Percentiles rank a stretch among this genome's conserved stretches.
These are phyloP conservation scores for Wickerhamiella australiensis DNA, from an alignment of 805 yeast genomes.

Conservation along the genomic window DNA sequence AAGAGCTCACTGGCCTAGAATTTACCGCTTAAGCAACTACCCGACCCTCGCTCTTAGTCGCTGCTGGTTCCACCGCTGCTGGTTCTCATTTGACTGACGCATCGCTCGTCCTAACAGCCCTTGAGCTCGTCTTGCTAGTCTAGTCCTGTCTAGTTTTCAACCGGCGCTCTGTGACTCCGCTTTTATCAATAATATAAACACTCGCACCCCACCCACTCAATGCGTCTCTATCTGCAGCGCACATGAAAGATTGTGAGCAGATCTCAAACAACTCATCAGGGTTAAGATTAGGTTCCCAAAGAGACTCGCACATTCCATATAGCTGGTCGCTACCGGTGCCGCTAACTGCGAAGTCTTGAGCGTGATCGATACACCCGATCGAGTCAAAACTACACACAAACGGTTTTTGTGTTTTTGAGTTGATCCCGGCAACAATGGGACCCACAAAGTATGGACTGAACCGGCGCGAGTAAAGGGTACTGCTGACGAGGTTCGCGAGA, in stretches of 20 bases:
- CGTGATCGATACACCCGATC: slow-evolving; percentile 92
- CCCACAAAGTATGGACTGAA: slow-evolving; percentile 92
- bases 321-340: slow-evolving; percentile 97
- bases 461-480: slow-evolving; percentile 80
- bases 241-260: slow-evolving; percentile 80
- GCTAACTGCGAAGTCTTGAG: slow-evolving; percentile 85
- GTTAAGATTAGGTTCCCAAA: slow-evolving; percentile 86
- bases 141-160: slow-evolving; percentile 94
- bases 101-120: too few relatives aligned
- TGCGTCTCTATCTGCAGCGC: slow-evolving; percentile 95
- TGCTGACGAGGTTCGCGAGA: slow-evolving; percentile 82
- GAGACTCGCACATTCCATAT: slow-evolving; percentile 96
- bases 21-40: too few relatives aligned
- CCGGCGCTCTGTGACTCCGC: slow-evolving; percentile 64
- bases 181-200: slow-evolving; percentile 63
- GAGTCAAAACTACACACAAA: slow-evolving; percentile 91
- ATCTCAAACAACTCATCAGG: slow-evolving; percentile 95
- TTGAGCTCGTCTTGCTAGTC: too few relatives aligned
- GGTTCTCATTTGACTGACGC: too few relatives aligned
- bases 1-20: too few relatives aligned
- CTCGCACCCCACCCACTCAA: slow-evolving; percentile 98
- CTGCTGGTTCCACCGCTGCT: too few relatives aligned
- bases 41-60: too few relatives aligned
- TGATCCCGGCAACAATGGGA: slow-evolving; percentile 91
- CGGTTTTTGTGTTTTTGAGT: slow-evolving; percentile 71